Percentiles rank a stretch among this genome's conserved stretches.
Conservation (phyloP, 148 eudicot species). For the Camellia granthamiana region DNA sequence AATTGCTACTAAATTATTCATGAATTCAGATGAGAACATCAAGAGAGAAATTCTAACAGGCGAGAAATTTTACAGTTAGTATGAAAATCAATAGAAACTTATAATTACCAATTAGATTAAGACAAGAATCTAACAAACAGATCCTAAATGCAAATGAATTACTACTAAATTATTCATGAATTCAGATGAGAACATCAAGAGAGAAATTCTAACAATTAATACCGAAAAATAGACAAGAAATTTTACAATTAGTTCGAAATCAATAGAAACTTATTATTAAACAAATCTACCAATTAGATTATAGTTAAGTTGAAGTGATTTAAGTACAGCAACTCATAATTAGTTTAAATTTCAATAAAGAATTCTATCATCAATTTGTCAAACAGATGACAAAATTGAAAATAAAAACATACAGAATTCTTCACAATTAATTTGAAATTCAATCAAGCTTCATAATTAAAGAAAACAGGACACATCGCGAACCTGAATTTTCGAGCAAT, state of each 20-base stretch:
- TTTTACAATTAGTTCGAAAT: not conserved
- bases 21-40: no score
- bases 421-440: not conserved
- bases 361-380: no score
- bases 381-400: no score
- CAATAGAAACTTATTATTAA: not conserved
- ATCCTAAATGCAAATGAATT: no score
- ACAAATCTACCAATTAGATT: not conserved
- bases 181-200: not conserved
- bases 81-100: not conserved
- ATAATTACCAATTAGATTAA: no score
- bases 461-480: not conserved
- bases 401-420: not conserved
- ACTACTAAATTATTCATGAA: no score
- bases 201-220: not conserved
- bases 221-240: not conserved
- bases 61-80: no score
- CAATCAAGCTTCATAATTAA: not conserved
- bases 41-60: no score
- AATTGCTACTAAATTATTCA: not conserved
- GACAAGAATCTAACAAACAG: no score
- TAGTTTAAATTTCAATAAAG: no score
- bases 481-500: slow-evolving; percentile 44
- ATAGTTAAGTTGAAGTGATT: no score
- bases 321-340: no score